Percentiles rank a stretch among this genome's conserved stretches.
phyloP scores from a whole-genome alignment of 176 grass and related monocot species.

The Oryza coarctata region DNA sequence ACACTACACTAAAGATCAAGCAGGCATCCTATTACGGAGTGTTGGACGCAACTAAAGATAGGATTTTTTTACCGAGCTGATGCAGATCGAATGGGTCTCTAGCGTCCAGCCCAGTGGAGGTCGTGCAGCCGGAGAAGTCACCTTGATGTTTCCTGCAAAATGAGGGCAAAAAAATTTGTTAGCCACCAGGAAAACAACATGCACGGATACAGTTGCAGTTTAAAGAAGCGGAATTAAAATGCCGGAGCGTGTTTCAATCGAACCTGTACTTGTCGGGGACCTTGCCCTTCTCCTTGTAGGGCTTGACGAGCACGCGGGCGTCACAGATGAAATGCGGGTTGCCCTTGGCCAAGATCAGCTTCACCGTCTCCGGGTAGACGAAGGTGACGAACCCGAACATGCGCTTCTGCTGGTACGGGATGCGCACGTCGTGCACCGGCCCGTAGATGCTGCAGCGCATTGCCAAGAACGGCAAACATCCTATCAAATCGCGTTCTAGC shows the following conservation, averaged over 20 bases:
- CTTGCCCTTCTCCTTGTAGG: conserved; percentile 98
- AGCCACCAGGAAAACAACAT: neutral
- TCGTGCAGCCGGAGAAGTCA: conserved; percentile 71
- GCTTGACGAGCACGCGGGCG: conserved; percentile 86
- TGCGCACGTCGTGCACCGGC: conserved; percentile 90
- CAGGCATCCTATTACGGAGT: neutral
- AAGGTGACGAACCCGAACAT: conserved; percentile 99
- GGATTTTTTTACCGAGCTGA: conserved; percentile 54
- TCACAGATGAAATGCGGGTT: conserved; percentile 98
- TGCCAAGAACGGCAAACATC: neutral
- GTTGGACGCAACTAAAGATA: neutral
- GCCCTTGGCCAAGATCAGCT: conserved; percentile 88
- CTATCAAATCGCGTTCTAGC: neutral
- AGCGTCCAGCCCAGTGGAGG: conserved; percentile 51
- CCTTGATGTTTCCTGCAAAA: conserved; percentile 65
- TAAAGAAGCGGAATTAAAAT: neutral
- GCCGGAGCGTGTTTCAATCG: neutral
- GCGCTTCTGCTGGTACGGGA: conserved; percentile 98
- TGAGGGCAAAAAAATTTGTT: neutral
- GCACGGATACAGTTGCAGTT: neutral
- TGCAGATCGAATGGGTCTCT: conserved; percentile 82
- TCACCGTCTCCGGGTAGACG: conserved; percentile 88
- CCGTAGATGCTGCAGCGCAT: conserved; percentile 78
- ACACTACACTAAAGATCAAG: neutral
- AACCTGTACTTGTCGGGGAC: conserved; percentile 90